These are phyloP conservation scores for Sphaerosporella brunnea DNA, from an alignment of 495 filamentous ascomycete species.

Conservation along the genomic window DNA sequence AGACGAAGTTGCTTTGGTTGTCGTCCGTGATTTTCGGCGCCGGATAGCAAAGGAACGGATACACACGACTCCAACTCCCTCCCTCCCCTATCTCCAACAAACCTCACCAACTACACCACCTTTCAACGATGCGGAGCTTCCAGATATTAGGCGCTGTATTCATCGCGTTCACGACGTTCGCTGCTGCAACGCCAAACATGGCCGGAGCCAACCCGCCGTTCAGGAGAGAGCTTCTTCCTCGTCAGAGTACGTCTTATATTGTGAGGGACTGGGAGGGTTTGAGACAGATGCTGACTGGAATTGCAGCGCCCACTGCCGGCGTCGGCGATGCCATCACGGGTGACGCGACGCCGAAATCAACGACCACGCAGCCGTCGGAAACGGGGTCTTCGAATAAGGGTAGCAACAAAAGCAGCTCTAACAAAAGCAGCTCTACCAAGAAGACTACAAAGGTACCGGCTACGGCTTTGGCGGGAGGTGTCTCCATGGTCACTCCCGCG, in stretches of 20 bases:
- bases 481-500: conserved; percentile 66
- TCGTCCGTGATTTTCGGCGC: no score
- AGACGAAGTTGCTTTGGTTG: no score
- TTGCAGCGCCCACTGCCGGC: conserved; percentile 14
- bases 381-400: neutral
- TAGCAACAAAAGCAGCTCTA: conserved; percentile 16
- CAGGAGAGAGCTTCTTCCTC: conserved; percentile 3
- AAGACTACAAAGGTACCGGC: conserved; percentile 34
- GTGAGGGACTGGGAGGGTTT: no score
- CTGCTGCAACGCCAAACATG: conserved; percentile 7
- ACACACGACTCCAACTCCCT: no score
- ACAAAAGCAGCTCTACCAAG: conserved; percentile 26
- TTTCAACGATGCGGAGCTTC: conserved; percentile 19
- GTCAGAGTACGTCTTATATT: neutral
- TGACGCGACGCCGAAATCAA: conserved; percentile 9
- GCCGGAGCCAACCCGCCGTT: no score
- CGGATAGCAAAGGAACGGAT: no score
- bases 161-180: conserved; percentile 15
- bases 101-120: no score
- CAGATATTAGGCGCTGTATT: conserved; percentile 15
- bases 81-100: no score
- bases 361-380: neutral
- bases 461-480: conserved; percentile 49
- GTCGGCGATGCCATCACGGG: conserved; percentile 16
- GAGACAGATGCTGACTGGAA: no score